Percentiles rank a stretch among this genome's conserved stretches.
phyloP scores from a whole-genome alignment of 805 yeast genomes.

The Babjeviella inositovora region DNA sequence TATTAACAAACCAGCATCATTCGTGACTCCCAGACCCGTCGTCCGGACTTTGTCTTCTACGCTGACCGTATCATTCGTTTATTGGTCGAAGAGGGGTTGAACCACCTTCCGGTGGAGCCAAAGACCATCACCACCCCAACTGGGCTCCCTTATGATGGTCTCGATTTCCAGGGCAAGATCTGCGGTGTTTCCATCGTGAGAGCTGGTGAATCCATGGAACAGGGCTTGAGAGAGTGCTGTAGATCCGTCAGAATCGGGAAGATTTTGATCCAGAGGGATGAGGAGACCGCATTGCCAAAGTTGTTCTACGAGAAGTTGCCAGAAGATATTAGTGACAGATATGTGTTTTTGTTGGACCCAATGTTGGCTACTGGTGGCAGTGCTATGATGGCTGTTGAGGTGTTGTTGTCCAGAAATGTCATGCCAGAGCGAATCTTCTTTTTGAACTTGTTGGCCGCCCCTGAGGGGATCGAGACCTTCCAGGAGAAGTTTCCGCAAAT shows the following conservation, averaged over 20 bases:
- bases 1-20: no score
- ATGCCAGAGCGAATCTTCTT: constrained; percentile 77
- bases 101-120: constrained; percentile 79
- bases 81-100: constrained; percentile 89
- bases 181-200: constrained; percentile 97
- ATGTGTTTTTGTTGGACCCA: constrained; percentile 86
- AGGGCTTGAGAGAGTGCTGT: constrained; percentile 94
- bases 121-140: constrained; percentile 61
- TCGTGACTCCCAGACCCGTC: constrained; percentile 61
- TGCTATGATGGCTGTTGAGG: constrained; percentile 94
- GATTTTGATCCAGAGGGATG: constrained; percentile 93
- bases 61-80: constrained; percentile 89
- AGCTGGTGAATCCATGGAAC: constrained; percentile 99
- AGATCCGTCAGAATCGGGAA: constrained; percentile 93
- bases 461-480: constrained; percentile 81
- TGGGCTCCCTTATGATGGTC: constrained; percentile 57
- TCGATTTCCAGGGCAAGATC: constrained; percentile 74
- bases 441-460: constrained; percentile 82
- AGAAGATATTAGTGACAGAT: constrained; percentile 76
- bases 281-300: constrained; percentile 90
- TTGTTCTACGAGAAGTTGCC: constrained; percentile 90
- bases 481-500: constrained; percentile 68
- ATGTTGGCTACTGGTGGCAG: constrained; percentile 99
- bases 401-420: constrained; percentile 75
- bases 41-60: constrained; percentile 91